Evolutionary conservation across 1,284 basidiomycete species (phyloP), one percentile per base, ranked within the genome.

Genomic region (Trichosporon sp.): DNA sequence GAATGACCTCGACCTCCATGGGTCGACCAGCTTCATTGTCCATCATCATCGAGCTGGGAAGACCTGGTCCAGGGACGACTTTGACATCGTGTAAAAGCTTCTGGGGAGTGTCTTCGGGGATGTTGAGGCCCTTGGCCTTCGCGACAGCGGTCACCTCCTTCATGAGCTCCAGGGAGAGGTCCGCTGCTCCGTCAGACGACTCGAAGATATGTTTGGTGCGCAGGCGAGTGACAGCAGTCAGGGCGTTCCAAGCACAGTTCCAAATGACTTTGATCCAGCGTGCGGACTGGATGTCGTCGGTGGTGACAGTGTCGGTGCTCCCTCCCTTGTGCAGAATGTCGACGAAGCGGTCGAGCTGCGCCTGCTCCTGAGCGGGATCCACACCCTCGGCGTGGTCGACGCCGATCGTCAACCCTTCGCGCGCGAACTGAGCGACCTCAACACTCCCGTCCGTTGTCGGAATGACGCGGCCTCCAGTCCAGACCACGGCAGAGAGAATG

Each of bases 241-340:
- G 68, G 9, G 77, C 70, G 73, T 79, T 80, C 77, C 77, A 77
- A 9, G 69, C 69, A 59, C 70, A 73, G 67, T 77, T 77, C 79
- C 77, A 82, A 64, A 79, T 77, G 57, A 80, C 76, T 71, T 83
- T 83, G 69, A 81, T 75, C 83, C 83, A 84, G 60, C 83, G 73
- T 62, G 81, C 79, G 13, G 74, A 73, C 68, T 83, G 81, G 62
- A 84, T 82, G 60, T 83, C 82, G 2, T 80, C 72, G 0, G 78
- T 75, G n/a, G 46, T 16, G 11, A 77, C 72, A 1, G 64, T 69
- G n/a, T 77, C 79, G 8, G 76, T 75, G 16, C 80, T 78, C 2
- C 77, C 77, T 16, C 80, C 82, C 0, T 67, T 61, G 8, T 62
- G 54, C 63, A 82, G 75, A 49, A 78, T 66, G 4, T 60, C 69